Base-by-base conservation (phyloP, 2,329 filamentous ascomycete species). In the Diaporthe ampelina region DNA sequence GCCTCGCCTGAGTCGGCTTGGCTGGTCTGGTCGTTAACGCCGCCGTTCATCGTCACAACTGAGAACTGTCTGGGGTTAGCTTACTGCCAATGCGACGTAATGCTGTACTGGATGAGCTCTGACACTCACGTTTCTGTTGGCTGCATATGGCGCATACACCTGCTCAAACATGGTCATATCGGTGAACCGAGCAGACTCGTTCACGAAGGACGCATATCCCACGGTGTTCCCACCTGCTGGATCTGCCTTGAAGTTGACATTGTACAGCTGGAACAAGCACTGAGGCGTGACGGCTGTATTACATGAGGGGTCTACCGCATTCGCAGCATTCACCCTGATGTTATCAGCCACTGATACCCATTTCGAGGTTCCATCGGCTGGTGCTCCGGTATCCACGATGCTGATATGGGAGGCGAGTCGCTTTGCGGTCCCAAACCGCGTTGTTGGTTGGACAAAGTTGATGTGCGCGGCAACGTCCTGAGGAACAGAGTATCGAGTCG, bases 161-260 rank as follows among this genome's bases (percentile, higher is more conserved):
- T 82, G 68, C 56, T 83, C 79, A 73, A 80, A 84, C 21, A 77
- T 72, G 24, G 83, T 82, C 29, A 88, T 79, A 76, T 90, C 88
- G 5, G 78, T 78, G 77, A 86, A 85, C 37, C 83, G 82, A 35
- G 88, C 87, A 17, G 85, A 86, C 77, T 89, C 77, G 77, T 88
- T 87, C 24, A 90, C 80, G 79, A 89, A 90, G 71, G 84, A 86
- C 48, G 84, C 85, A 76, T 90, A 89, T 24, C 83, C 87, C 19
- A 88, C 82, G 26, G 83, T 83, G 78, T 86, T 88, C 2, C 88
- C 87, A 19, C 83, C 83, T 11, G 81, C 81, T 11, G 83, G 79
- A 40, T 85, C 81, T 15, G 86, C 82, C 48, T 82, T 83, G 79
- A 89, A 89, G 75, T 82, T 78, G 63, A 83, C 83, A 76, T 86